Evolutionary conservation across 805 yeast genomes (phyloP), one percentile per base, ranked within the genome.

Genomic region (baker's yeast (Saccharomyces cerevisiae)): DNA sequence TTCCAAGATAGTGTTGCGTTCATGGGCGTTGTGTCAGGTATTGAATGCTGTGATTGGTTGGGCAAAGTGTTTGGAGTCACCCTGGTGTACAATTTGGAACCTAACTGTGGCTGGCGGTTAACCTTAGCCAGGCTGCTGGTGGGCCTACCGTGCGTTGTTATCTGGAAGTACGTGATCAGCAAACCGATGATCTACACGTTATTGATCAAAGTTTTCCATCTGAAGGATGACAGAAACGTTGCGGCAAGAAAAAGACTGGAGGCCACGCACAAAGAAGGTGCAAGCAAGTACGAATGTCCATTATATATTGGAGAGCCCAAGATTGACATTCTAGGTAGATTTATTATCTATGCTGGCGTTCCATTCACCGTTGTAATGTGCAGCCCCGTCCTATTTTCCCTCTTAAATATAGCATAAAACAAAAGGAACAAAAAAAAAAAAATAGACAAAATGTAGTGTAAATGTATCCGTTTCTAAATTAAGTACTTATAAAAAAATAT

Each of bases 1-100:
- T 92, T 85, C 65, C 97, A 91, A 64, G 99, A 92, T 67, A 82
- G 90, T 21, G 96, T 92, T 30, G 96, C 98, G 4, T 92, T 92
- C 63, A 73, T 91, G 51, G 96, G 96, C 2, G 97, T 91, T 47
- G 74, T 90, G 14, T 72, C 83, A 47, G 99, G 99, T 0, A 61
- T 86, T 6, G 94, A 87, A 57, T 58, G 85, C 27, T 76, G 83
- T 21, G 81, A 79, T 60, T 83, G 85, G 82, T 56, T 69, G 10
- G 69, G 68, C 28, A 65, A 78, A 3, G 61, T 64, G 17, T 49
- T 53, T 27, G 55, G 56, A 2, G 49, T 55, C 14, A 46, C 32
- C 50, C 46, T 59, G 4, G 56, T 51, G 4, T 58, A 51, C 43
- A 63, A 61, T 1, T 54, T 60, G 31, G 50, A 53, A 5, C 51